Base-by-base conservation (phyloP, 495 filamentous ascomycete species). In the Trichoderma virens region DNA sequence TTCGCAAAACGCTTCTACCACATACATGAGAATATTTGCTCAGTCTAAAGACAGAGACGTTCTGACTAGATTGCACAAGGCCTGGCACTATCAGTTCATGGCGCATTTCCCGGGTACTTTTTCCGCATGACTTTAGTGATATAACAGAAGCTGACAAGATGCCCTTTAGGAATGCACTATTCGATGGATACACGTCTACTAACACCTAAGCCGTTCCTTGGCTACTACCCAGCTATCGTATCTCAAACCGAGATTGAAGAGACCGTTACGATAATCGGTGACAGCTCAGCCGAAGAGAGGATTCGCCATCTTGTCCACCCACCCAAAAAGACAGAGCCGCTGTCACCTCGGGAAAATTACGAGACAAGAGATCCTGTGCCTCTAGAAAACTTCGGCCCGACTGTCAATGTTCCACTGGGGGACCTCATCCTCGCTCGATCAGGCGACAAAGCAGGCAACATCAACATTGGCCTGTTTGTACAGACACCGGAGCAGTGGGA, bases 401-500 rank as follows among this genome's bases (percentile, higher is more conserved):
- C 78, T 0, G 71, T 62, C 41, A 74, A 66, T 25, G 75, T 70
- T 5, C 79, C 80, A 0, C 67, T 84, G 14, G 80, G 82, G 32
- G 79, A 75, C 69, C 73, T 83, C 47, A 72, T 76, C 0, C 77
- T 80, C 39, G 79, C 76, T 5, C 76, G 82, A 18, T 84, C 80
- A 76, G 60, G 60, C 31, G 60, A 62, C 25, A 62, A 62, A 38
- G 60, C 31, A 5, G 60, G 30, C 8, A 79, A 86, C 68, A 76
- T 79, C 6, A 85, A 85, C 65, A 76, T 78, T 61, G 82, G 83
- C 6, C 79, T 85, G 69, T 83, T 74, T 70, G 79, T 81, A 5
- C 13, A 35, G 28, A 16, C 59, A n/a, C 25, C 27, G 1, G 27
- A 78, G 11, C 79, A 83, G 56, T 84, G 77, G 63, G 71, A 76